Conservation (phyloP, 1,284 basidiomycete genomes). For the Ganoderma resinaceum region DNA sequence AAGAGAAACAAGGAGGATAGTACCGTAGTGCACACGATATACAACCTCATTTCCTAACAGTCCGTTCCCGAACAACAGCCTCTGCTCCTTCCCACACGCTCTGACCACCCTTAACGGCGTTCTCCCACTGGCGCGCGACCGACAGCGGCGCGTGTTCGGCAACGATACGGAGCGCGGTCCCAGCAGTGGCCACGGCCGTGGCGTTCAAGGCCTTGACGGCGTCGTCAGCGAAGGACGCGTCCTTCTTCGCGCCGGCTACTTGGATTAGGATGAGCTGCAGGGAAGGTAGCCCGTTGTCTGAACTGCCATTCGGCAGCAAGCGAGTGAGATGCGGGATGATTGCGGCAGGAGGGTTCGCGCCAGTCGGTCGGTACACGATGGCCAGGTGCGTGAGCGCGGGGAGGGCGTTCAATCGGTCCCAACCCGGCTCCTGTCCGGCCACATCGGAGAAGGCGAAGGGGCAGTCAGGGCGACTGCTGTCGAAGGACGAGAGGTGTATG, state of each 20-base stretch:
- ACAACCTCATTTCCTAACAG: constrained; percentile 6
- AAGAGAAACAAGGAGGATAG: not conserved
- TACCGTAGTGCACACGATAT: not conserved
- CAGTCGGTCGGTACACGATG: constrained; percentile 40
- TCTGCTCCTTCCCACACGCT: constrained; percentile 42
- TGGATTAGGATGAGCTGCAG: constrained; percentile 44
- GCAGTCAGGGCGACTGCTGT: constrained; percentile 29
- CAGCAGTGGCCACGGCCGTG: constrained; percentile 33
- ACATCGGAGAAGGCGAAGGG: constrained; percentile 30
- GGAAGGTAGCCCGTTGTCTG: constrained; percentile 20
- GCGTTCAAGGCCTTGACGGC: constrained; percentile 37
- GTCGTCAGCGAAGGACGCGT: constrained; percentile 24
- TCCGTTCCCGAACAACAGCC: constrained; percentile 31
- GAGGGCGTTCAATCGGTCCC: constrained; percentile 40
- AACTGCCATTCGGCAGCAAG: constrained; percentile 24
- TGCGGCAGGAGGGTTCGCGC: constrained; percentile 28
- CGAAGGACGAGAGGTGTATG: constrained; percentile 42
- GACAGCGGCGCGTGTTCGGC: constrained; percentile 43
- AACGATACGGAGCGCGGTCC: constrained; percentile 38
- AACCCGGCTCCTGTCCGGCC: constrained; percentile 29
- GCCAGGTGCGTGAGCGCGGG: constrained; percentile 46
- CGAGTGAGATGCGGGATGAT: constrained; percentile 34
- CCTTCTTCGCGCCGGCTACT: constrained; percentile 35
- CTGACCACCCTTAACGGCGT: constrained; percentile 35
- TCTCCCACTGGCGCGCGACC: constrained; percentile 43